Percentiles rank a stretch among this genome's conserved stretches.
Conservation (phyloP, 2,329 filamentous ascomycete species). For the Orbilia quercus region DNA sequence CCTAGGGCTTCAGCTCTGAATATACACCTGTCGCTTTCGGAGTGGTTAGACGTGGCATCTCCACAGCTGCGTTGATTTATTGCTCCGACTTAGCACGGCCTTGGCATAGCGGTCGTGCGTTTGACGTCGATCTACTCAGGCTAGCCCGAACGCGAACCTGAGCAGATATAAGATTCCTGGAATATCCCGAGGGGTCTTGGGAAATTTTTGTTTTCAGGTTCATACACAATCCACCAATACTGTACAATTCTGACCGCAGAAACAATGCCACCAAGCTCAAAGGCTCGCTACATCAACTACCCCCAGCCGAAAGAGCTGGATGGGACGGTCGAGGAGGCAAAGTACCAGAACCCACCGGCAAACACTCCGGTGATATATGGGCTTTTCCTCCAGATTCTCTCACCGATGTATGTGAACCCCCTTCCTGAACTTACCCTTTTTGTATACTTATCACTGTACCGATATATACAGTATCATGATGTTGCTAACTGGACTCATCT, state of each 20-base stretch:
- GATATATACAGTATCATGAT: too few species aligned
- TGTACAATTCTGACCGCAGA: not conserved
- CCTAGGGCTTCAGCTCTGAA: too few species aligned
- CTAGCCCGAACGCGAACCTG: too few species aligned
- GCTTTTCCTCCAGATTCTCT: constrained; percentile 28
- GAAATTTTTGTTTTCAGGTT: not conserved
- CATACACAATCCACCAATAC: not conserved
- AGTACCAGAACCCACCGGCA: constrained; percentile 42
- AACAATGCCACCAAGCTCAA: constrained; percentile 33
- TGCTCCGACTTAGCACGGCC: too few species aligned
- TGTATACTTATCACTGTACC: constrained; percentile 11
- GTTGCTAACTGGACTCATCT: too few species aligned
- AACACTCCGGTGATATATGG: constrained; percentile 50
- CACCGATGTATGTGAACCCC: constrained; percentile 28
- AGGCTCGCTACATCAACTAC: constrained; percentile 45
- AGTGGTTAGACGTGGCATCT: too few species aligned
- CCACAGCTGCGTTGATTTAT: too few species aligned
- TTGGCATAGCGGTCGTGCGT: too few species aligned
- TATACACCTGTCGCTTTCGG: too few species aligned
- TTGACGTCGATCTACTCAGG: too few species aligned
- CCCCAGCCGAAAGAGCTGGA: constrained; percentile 44
- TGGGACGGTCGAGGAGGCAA: constrained; percentile 28
- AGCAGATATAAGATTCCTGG: too few species aligned
- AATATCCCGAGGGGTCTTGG: too few species aligned
- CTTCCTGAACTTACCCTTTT: not conserved